These are phyloP conservation scores for Saccharomycodes ludwigii DNA, from an alignment of 805 yeast species.

Conservation along the genomic window DNA sequence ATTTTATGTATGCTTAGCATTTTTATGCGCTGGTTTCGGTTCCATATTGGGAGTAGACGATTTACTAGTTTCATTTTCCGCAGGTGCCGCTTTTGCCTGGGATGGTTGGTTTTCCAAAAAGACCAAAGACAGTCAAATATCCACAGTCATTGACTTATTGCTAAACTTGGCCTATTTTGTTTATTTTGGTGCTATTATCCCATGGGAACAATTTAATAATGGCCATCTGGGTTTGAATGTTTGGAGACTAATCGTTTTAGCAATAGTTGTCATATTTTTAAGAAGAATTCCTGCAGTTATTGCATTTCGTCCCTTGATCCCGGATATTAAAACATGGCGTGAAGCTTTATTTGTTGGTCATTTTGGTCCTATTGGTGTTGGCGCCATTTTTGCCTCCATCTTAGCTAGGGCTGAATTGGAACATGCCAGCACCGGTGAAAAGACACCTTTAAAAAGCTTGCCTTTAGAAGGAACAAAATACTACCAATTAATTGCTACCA, in stretches of 20 bases:
- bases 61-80: slow-evolving; percentile 76
- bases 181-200: slow-evolving; percentile 82
- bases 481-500: slow-evolving; percentile 44
- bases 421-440: slow-evolving; percentile 32
- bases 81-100: slow-evolving; percentile 92
- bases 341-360: slow-evolving; percentile 92
- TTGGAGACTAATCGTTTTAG: slow-evolving; percentile 71
- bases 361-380: slow-evolving; percentile 94
- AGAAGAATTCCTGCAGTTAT: slow-evolving; percentile 78
- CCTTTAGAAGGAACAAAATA: slow-evolving; percentile 38
- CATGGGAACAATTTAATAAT: slow-evolving; percentile 72
- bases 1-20: slow-evolving; percentile 68
- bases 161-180: slow-evolving; percentile 79
- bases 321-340: slow-evolving; percentile 84
- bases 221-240: slow-evolving; percentile 48
- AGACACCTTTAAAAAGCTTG: slow-evolving; percentile 41
- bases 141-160: slow-evolving; percentile 79
- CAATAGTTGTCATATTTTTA: slow-evolving; percentile 59
- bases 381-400: slow-evolving; percentile 78
- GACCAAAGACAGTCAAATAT: slow-evolving; percentile 77
- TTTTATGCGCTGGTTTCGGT: slow-evolving; percentile 82
- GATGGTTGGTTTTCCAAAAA: slow-evolving; percentile 77
- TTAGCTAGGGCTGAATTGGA: slow-evolving; percentile 67
- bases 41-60: slow-evolving; percentile 84
- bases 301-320: slow-evolving; percentile 62